Evolutionary conservation across 768 basidiomycete genomes (phyloP).

Genomic region (Tricholomella constricta): DNA sequence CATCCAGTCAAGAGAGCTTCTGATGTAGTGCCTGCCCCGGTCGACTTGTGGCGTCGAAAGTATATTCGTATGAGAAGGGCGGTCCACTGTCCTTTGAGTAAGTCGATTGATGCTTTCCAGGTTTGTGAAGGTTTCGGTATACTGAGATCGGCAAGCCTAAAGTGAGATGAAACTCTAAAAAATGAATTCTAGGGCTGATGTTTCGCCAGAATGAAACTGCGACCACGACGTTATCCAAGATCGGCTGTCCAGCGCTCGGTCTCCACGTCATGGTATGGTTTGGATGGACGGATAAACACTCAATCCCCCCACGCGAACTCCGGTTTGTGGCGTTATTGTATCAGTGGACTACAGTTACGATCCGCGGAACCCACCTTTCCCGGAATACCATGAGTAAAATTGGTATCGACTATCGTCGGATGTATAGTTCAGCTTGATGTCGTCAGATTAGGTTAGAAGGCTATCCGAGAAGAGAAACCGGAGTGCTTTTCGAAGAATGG

Average conservation of each 20-base stretch:
- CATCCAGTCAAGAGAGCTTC: conserved; percentile 4
- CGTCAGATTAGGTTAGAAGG: conserved; percentile 1
- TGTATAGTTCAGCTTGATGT: conserved; percentile 6
- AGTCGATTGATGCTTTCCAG: conserved; percentile 4
- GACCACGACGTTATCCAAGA: conserved; percentile 6
- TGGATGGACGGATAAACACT: background rate
- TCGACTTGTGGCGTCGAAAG: background rate
- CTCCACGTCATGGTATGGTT: background rate
- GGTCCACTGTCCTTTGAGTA: conserved; percentile 3
- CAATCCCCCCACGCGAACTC: conserved; percentile 1
- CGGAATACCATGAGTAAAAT: conserved; percentile 1
- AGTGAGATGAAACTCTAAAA: too few relatives aligned
- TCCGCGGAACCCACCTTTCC: background rate
- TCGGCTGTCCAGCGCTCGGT: background rate
- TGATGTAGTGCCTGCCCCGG: conserved; percentile 5
- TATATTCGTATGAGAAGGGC: background rate
- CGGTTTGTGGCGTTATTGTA: background rate
- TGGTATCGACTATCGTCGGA: background rate
- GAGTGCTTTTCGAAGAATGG: background rate
- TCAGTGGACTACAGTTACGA: background rate
- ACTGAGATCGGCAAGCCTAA: conserved; percentile 9
- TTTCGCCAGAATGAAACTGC: too few relatives aligned
- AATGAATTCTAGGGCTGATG: too few relatives aligned
- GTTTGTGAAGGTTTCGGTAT: background rate
- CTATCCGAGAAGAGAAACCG: conserved; percentile 1